phyloP scores from a whole-genome alignment of 257 asterid genomes.

The Ballota nigra region DNA sequence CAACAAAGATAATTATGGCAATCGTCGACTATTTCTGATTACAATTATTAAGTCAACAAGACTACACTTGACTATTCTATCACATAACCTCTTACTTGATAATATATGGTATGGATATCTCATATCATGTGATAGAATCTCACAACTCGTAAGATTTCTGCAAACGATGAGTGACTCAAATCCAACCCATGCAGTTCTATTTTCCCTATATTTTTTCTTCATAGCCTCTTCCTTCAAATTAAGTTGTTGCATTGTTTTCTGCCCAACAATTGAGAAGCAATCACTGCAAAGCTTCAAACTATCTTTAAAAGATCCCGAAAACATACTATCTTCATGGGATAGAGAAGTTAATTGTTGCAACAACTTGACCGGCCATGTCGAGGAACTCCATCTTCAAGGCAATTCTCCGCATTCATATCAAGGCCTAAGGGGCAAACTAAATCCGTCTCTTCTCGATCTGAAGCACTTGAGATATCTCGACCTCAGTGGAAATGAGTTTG shows the following conservation, averaged over 20 bases:
- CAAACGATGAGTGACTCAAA: neutral
- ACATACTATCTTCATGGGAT: constrained; percentile 20
- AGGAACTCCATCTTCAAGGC: neutral
- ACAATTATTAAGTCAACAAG: no score
- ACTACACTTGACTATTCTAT: no score
- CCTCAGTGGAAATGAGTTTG: constrained; percentile 2
- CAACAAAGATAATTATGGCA: no score
- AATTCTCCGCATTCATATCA: no score
- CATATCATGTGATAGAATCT: no score
- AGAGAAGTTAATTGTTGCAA: neutral
- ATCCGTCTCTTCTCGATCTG: constrained; percentile 21
- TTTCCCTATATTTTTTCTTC: neutral
- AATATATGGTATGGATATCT: no score
- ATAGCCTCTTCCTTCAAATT: neutral
- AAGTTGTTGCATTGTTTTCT: neutral
- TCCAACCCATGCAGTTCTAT: neutral
- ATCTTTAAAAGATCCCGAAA: constrained; percentile 1
- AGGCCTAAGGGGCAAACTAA: constrained; percentile 6
- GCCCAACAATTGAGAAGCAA: constrained; percentile 15
- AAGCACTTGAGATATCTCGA: constrained; percentile 8
- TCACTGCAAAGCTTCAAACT: constrained; percentile 19
- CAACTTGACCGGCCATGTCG: neutral
- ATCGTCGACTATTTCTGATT: no score
- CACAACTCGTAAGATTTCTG: no score
- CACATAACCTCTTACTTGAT: no score